These are phyloP conservation scores for Yamadazyma dushanensis DNA, from an alignment of 1,139 yeast genomes.

Conservation along the genomic window DNA sequence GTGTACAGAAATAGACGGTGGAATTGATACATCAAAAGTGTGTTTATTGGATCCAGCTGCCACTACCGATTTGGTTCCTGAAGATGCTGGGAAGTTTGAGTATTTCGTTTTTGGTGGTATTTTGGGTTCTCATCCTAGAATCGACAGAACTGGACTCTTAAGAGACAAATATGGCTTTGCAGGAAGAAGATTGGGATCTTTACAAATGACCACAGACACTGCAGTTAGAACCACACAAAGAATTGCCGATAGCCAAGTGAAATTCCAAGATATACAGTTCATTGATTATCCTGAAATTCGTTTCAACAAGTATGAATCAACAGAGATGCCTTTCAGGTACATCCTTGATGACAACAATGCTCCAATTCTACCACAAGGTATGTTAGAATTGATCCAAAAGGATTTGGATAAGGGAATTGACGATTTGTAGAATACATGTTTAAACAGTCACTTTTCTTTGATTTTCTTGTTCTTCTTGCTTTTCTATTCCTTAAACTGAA, in stretches of 20 bases:
- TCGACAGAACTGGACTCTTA: conserved; percentile 91
- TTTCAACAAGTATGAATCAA: conserved; percentile 83
- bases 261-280: conserved; percentile 73
- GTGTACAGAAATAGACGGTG: conserved; percentile 50
- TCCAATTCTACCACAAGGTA: conserved; percentile 89
- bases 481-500: conserved; percentile 18
- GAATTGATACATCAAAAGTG: conserved; percentile 53
- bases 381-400: conserved; percentile 79
- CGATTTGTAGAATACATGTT: conserved; percentile 44
- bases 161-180: conserved; percentile 75
- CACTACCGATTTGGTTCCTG: conserved; percentile 65
- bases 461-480: neutral
- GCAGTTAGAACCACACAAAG: conserved; percentile 88
- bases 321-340: conserved; percentile 97
- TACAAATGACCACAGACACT: conserved; percentile 97
- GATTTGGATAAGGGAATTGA: conserved; percentile 82
- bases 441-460: conserved; percentile 4
- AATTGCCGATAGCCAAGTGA: conserved; percentile 57
- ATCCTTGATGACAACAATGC: conserved; percentile 59
- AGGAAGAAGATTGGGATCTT: conserved; percentile 81
- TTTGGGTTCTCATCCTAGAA: conserved; percentile 93
- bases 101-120: conserved; percentile 96
- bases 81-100: conserved; percentile 65
- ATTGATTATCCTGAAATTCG: conserved; percentile 93
- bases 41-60: conserved; percentile 93